Percentiles rank a stretch among this genome's conserved stretches.
Conservation (phyloP, 2,329 filamentous ascomycete species). For the Nakataea oryzae region DNA sequence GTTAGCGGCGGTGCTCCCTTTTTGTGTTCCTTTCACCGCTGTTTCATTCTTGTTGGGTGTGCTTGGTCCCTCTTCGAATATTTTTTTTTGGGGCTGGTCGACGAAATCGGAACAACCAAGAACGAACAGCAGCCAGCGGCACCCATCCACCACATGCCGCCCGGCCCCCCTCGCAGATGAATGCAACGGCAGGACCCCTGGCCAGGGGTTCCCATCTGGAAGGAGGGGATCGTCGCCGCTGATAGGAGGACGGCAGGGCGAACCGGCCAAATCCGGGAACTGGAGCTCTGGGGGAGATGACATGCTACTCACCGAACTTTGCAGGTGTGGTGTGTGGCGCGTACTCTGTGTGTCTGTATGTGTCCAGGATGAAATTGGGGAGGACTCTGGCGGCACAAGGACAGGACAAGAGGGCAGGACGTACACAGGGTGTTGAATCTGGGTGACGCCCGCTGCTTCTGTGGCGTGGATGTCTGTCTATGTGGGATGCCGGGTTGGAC, state of each 20-base stretch:
- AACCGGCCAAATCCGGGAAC: neutral
- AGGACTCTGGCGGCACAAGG: too few species aligned
- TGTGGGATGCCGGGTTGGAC: neutral
- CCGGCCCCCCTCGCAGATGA: neutral
- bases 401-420: neutral
- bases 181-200: neutral
- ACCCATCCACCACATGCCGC: neutral
- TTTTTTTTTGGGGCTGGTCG: neutral
- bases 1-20: neutral
- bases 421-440: neutral
- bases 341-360: neutral
- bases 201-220: neutral
- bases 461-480: too few species aligned
- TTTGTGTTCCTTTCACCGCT: conserved; percentile 1
- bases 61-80: neutral
- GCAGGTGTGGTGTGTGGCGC: neutral
- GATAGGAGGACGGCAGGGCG: neutral
- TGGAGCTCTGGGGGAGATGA: neutral
- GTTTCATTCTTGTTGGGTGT: neutral
- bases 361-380: too few species aligned
- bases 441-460: neutral
- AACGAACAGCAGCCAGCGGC: neutral
- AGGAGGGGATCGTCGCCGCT: neutral
- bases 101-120: neutral
- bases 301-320: neutral